These are phyloP conservation scores for Eutrema heterophyllum DNA, from an alignment of 345 rosid species.

Conservation along the genomic window DNA sequence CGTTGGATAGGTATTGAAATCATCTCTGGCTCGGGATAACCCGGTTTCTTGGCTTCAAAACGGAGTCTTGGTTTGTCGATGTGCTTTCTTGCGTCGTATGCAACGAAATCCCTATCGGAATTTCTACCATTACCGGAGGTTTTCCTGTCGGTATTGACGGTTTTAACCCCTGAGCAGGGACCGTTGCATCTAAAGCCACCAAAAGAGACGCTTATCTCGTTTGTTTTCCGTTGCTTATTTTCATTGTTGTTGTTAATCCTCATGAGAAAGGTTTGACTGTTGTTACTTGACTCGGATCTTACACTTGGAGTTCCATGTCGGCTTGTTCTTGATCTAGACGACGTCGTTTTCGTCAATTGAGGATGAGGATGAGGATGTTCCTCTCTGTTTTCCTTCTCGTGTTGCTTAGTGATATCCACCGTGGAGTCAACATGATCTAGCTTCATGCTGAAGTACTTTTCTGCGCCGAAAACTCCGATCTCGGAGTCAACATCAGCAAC, in stretches of 20 bases:
- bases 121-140: slow-evolving; percentile 2
- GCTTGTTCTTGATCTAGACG: slow-evolving; percentile 32
- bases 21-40: slow-evolving; percentile 22
- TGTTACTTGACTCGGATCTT: slow-evolving; percentile 61
- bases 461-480: slow-evolving; percentile 81
- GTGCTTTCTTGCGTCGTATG: slow-evolving; percentile 31
- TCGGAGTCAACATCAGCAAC: slow-evolving; percentile 45
- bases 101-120: slow-evolving; percentile 17
- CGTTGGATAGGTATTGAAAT: slow-evolving; percentile 49
- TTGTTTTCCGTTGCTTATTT: slow-evolving; percentile 41
- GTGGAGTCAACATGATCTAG: slow-evolving; percentile 40
- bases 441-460: slow-evolving; percentile 69
- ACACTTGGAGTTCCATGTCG: slow-evolving; percentile 48
- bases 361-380: background rate
- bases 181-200: slow-evolving; percentile 61
- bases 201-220: slow-evolving; percentile 41
- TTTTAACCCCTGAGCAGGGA: slow-evolving; percentile 50
- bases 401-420: slow-evolving; percentile 16
- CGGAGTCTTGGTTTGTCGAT: slow-evolving; percentile 16
- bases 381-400: slow-evolving; percentile 20
- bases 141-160: slow-evolving; percentile 44
- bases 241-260: slow-evolving; percentile 26
- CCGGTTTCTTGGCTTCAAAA: slow-evolving; percentile 15
- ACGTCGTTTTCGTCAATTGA: slow-evolving; percentile 47
- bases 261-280: slow-evolving; percentile 58